Conservation (phyloP, 345 rosid species). For the Sapria himalayana region DNA sequence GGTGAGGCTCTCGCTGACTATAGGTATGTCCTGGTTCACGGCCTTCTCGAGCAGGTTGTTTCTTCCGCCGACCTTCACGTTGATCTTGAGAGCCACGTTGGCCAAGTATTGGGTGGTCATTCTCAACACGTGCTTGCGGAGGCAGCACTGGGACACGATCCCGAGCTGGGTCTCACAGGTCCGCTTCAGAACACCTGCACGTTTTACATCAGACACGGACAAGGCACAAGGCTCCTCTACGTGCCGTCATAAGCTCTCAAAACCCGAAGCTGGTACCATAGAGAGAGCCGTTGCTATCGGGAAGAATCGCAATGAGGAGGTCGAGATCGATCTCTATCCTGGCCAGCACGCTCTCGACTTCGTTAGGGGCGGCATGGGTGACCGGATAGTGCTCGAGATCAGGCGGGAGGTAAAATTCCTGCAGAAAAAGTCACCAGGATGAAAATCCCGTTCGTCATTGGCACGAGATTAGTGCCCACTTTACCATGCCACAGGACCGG, state of each 20-base stretch:
- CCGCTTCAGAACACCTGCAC: constrained; percentile 86
- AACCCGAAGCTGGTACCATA: too few species aligned
- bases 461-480: too few species aligned
- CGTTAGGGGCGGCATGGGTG: too few species aligned
- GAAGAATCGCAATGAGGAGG: constrained; percentile 81
- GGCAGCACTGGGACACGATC: constrained; percentile 87
- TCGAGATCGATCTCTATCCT: constrained; percentile 80
- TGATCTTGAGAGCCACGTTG: constrained; percentile 82
- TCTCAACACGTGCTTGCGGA: constrained; percentile 70
- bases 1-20: constrained; percentile 85
- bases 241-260: too few species aligned
- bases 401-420: too few species aligned
- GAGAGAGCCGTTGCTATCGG: constrained; percentile 91
- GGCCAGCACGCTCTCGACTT: too few species aligned
- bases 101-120: constrained; percentile 88
- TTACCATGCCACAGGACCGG: constrained; percentile 73
- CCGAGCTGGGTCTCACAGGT: constrained; percentile 98
- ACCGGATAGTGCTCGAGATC: too few species aligned
- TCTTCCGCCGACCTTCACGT: constrained; percentile 97
- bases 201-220: too few species aligned
- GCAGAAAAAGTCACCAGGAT: too few species aligned
- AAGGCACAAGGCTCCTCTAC: too few species aligned
- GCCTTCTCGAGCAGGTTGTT: constrained; percentile 96
- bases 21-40: constrained; percentile 70
- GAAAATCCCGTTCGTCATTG: too few species aligned